Conservation (phyloP, 2,329 filamentous ascomycete species). For the Cladosporium sp. region DNA sequence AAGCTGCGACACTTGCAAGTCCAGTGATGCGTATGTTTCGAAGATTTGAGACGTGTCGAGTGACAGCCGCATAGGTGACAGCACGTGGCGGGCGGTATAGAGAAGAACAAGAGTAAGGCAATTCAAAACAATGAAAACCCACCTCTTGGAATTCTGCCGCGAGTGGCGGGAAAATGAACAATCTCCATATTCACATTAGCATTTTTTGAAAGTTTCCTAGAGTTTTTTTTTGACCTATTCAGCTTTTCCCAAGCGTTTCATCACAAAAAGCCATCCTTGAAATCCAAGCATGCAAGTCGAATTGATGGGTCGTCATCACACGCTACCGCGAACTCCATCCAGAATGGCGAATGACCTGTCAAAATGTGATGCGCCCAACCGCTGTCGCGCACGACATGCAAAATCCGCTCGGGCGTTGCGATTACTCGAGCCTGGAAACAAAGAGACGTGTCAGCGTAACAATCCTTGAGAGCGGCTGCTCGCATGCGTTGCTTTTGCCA, state of each 20-base stretch:
- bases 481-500: slow-evolving; percentile 6
- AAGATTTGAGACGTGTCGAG: slow-evolving; percentile 1
- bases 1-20: slow-evolving; percentile 6
- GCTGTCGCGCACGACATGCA: slow-evolving; percentile 6
- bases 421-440: slow-evolving; percentile 14
- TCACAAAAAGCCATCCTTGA: not conserved
- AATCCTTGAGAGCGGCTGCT: slow-evolving; percentile 5
- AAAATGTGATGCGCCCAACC: slow-evolving; percentile 2
- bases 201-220: slow-evolving; percentile 4
- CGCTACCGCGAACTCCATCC: not conserved
- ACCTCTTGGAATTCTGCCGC: not conserved
- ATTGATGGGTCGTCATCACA: not conserved
- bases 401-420: slow-evolving; percentile 1
- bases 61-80: not conserved
- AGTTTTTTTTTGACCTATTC: not conserved
- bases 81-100: slow-evolving; percentile 7
- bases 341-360: slow-evolving; percentile 10
- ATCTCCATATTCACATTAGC: slow-evolving; percentile 11
- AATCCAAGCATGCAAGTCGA: not conserved
- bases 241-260: not conserved
- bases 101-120: not conserved
- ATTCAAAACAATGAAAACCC: slow-evolving; percentile 3
- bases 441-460: slow-evolving; percentile 13
- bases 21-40: not conserved
- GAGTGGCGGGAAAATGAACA: not conserved